Percentiles rank a stretch among this genome's conserved stretches.
Conservation (phyloP, 106 monocot genomes). For the Triglochin maritima region DNA sequence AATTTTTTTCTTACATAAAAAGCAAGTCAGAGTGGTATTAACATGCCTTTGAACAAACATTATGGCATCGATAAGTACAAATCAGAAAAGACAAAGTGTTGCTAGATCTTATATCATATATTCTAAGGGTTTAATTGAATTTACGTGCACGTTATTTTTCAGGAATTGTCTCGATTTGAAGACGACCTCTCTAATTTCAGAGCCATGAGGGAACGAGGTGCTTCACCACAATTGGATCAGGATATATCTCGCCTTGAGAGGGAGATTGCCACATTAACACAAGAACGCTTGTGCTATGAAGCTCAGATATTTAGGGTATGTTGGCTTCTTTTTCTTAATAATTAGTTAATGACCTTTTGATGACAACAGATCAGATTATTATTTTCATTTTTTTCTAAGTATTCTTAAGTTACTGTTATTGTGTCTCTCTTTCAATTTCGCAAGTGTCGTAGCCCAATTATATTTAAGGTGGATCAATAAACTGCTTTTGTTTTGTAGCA, state of each 20-base stretch:
- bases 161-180: constrained; percentile 70
- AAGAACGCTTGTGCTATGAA: constrained; percentile 80
- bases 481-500: background rate
- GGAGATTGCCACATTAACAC: constrained; percentile 59
- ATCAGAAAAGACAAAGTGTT: too few species aligned
- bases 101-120: background rate
- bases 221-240: constrained; percentile 64
- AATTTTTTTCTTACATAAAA: too few species aligned
- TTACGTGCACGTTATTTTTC: background rate
- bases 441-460: background rate
- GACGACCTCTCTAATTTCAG: constrained; percentile 56
- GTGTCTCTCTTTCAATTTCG: background rate
- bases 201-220: constrained; percentile 73
- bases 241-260: constrained; percentile 83
- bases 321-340: too few species aligned
- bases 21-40: too few species aligned
- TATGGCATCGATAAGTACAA: too few species aligned
- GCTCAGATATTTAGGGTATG: constrained; percentile 78
- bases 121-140: background rate
- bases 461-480: background rate
- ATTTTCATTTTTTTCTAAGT: background rate
- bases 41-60: too few species aligned
- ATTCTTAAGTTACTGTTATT: too few species aligned
- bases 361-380: background rate
- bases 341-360: background rate